Base-by-base conservation (phyloP, 768 basidiomycete genomes). In the Lactarius evosmus region DNA sequence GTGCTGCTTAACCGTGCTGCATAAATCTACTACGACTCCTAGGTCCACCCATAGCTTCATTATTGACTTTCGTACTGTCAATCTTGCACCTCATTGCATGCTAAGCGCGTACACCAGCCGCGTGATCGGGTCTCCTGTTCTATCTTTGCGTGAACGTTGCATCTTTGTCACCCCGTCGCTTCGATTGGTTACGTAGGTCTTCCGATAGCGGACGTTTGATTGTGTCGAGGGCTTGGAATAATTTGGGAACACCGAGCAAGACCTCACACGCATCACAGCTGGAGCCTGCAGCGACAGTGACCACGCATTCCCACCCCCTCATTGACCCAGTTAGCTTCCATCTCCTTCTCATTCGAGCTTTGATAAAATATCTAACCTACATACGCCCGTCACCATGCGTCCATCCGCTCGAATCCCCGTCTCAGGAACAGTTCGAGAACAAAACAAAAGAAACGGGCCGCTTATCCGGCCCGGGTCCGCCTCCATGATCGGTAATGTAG, bases 71-170 rank as follows among this genome's bases (percentile, higher is more conserved):
- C 17, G 4, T 29, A 32, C 6, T 32, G 51, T 52, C 51, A 52
- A 32, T 29, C 22, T 25, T 22, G 22, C 16, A 30, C 51, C 30
- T 29, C 30, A 9, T 52, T 32, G 51, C 29, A 8, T 7, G 29
- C 4, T 32, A 52, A 32, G 19, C 51, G 51, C 51, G 29, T n/a
- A 32, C 19, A 16, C 30, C 46, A 11, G 38, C 40, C 57, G 56
- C 56, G 56, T 58, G 56, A 46, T 58, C 30, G 7, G 30, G 56
- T 17, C 51, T 52, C 30, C 50, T 51, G 50, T 30, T 30, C 29
- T 30, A 19, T 27, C 41, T 8, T 46, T 46, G 36, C 36, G 36
- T 57, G 56, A 27, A 17, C 4, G 56, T 30, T 12, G 29, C 40
- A 29, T 34, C 41, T 22, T 29, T 29, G 29, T 17, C 16, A 52